Evolutionary conservation across 2,329 filamentous ascomycete species (phyloP).

Genomic region (Sphaerulina vaccinii): DNA sequence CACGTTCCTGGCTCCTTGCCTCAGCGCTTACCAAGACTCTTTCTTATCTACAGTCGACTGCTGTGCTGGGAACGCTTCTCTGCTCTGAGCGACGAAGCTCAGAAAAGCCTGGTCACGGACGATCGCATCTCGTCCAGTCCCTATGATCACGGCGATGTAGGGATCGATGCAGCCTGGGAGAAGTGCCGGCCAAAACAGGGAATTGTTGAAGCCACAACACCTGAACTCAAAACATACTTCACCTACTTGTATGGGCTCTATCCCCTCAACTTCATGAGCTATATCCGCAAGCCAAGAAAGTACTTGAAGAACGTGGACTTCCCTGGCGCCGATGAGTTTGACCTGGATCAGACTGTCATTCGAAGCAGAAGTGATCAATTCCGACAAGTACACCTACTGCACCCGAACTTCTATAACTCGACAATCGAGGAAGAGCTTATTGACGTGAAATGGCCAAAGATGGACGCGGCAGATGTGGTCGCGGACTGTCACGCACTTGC

Average conservation of each 20-base stretch:
- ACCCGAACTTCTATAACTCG: slow-evolving; percentile 80
- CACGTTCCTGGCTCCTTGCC: slow-evolving; percentile 74
- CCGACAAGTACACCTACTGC: slow-evolving; percentile 69
- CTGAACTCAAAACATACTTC: slow-evolving; percentile 72
- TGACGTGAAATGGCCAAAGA: slow-evolving; percentile 77
- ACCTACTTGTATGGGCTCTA: slow-evolving; percentile 81
- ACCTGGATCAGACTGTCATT: slow-evolving; percentile 76
- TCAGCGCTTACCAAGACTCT: slow-evolving; percentile 67
- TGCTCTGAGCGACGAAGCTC: slow-evolving; percentile 35
- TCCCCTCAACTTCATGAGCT: slow-evolving; percentile 82
- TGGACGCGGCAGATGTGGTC: slow-evolving; percentile 75
- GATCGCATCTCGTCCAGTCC: slow-evolving; percentile 38
- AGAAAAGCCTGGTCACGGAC: slow-evolving; percentile 38
- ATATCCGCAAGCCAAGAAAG: slow-evolving; percentile 76
- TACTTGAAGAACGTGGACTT: slow-evolving; percentile 73
- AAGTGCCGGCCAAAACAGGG: slow-evolving; percentile 62
- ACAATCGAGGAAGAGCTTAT: slow-evolving; percentile 77
- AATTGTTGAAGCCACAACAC: slow-evolving; percentile 60
- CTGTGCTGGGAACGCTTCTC: slow-evolving; percentile 71
- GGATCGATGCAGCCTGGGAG: slow-evolving; percentile 58
- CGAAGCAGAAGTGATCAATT: slow-evolving; percentile 73
- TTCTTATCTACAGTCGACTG: slow-evolving; percentile 77
- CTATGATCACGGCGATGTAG: slow-evolving; percentile 42
- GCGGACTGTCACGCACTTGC: slow-evolving; percentile 75
- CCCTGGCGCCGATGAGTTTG: slow-evolving; percentile 68